phyloP scores from a whole-genome alignment of 495 filamentous ascomycete species.

The Neurospora sp. region DNA sequence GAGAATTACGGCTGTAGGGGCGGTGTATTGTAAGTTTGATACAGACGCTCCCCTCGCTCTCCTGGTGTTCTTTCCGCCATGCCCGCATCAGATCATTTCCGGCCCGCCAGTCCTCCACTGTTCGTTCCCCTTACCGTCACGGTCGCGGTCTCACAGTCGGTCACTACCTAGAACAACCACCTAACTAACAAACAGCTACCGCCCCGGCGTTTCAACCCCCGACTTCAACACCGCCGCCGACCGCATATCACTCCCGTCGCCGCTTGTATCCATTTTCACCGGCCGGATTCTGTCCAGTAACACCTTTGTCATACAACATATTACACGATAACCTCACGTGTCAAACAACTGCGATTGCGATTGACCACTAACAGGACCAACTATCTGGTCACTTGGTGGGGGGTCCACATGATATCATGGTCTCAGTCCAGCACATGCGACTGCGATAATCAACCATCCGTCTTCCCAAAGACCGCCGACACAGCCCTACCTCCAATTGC shows the following conservation, averaged over 20 bases:
- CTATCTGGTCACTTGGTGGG: background rate
- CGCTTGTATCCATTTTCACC: background rate
- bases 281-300: background rate
- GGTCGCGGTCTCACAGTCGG: background rate
- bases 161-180: background rate
- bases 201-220: background rate
- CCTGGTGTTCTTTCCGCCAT: background rate
- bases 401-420: background rate
- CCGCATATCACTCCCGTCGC: background rate
- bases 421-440: background rate
- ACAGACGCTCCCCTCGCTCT: background rate
- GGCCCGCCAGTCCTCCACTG: background rate
- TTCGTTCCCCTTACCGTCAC: background rate
- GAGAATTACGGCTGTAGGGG: background rate
- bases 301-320: background rate
- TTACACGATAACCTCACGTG: background rate
- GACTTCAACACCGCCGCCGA: background rate
- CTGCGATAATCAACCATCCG: background rate
- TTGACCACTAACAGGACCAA: background rate
- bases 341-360: background rate
- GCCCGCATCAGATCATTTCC: background rate
- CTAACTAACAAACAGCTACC: background rate
- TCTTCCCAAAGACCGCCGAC: background rate
- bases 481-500: background rate
- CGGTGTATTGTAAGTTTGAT: background rate